Conservation (phyloP, 2,329 filamentous ascomycete genomes). For the Botrytis galanthina region DNA sequence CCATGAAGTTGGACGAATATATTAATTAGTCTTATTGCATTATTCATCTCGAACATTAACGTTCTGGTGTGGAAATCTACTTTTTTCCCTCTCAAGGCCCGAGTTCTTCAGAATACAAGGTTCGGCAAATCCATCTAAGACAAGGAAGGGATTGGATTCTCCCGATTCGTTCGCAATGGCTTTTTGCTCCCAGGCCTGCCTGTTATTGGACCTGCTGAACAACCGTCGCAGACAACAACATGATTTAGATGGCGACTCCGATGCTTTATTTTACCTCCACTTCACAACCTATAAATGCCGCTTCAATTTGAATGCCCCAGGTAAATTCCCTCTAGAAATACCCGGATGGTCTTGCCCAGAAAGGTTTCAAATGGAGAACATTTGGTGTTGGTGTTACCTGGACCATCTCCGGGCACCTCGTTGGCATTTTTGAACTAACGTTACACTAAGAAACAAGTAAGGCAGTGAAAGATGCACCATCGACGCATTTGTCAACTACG, state of each 20-base stretch:
- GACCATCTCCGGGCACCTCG: slow-evolving; percentile 7
- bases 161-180: slow-evolving; percentile 14
- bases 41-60: background rate
- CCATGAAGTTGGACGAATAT: background rate
- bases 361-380: slow-evolving; percentile 8
- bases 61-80: background rate
- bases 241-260: background rate
- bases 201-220: slow-evolving; percentile 13
- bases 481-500: background rate
- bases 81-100: background rate
- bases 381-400: background rate
- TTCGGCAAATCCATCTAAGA: slow-evolving; percentile 5
- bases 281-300: background rate
- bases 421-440: slow-evolving; percentile 13
- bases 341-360: background rate
- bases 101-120: slow-evolving; percentile 16
- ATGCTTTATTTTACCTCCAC: slow-evolving; percentile 4
- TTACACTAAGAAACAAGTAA: slow-evolving; percentile 11
- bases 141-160: slow-evolving; percentile 3
- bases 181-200: slow-evolving; percentile 9
- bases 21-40: background rate
- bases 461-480: slow-evolving; percentile 14
- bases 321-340: background rate
- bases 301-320: slow-evolving; percentile 1
- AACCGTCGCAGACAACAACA: background rate